Evolutionary conservation across 2,329 filamentous ascomycete genomes (phyloP).

Genomic region (Neobulgaria alba): DNA sequence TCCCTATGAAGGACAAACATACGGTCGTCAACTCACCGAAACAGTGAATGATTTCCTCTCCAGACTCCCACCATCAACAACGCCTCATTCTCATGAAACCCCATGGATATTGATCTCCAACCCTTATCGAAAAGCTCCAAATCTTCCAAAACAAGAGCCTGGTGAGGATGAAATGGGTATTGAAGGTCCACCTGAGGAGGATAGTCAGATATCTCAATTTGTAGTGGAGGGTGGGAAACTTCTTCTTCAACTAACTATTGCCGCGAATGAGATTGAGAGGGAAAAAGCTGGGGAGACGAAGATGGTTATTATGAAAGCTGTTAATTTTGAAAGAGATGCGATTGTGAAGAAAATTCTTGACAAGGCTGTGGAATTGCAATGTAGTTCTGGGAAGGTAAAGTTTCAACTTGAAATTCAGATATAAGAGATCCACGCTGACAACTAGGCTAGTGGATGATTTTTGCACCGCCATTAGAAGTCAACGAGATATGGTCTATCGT

Average conservation of each 20-base stretch:
- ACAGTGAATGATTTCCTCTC: slow-evolving; percentile 55
- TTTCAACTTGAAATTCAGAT: not conserved
- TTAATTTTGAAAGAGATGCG: slow-evolving; percentile 31
- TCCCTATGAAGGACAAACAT: slow-evolving; percentile 42
- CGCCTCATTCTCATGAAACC: slow-evolving; percentile 33
- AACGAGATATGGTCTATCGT: slow-evolving; percentile 58
- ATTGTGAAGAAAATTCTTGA: slow-evolving; percentile 48
- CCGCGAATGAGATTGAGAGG: slow-evolving; percentile 40
- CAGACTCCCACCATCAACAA: slow-evolving; percentile 60
- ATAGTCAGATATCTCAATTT: slow-evolving; percentile 16
- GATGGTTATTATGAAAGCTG: slow-evolving; percentile 13
- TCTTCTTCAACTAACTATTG: slow-evolving; percentile 28
- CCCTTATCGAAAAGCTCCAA: slow-evolving; percentile 36
- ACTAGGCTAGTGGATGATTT: slow-evolving; percentile 61
- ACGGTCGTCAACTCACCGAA: slow-evolving; percentile 56
- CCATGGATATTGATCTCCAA: slow-evolving; percentile 71
- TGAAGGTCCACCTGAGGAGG: slow-evolving; percentile 21
- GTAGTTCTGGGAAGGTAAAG: slow-evolving; percentile 59
- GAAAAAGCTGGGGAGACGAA: slow-evolving; percentile 27
- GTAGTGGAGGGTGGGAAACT: slow-evolving; percentile 16
- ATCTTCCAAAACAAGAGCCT: slow-evolving; percentile 23
- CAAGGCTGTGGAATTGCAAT: slow-evolving; percentile 48
- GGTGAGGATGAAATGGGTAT: not conserved
- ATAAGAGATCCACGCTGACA: slow-evolving; percentile 4
- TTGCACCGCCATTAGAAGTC: slow-evolving; percentile 45